Percentiles rank a stretch among this genome's conserved stretches.
These are phyloP conservation scores for Ophiostoma australiae DNA, from an alignment of 2,329 filamentous ascomycete species.

Conservation along the genomic window DNA sequence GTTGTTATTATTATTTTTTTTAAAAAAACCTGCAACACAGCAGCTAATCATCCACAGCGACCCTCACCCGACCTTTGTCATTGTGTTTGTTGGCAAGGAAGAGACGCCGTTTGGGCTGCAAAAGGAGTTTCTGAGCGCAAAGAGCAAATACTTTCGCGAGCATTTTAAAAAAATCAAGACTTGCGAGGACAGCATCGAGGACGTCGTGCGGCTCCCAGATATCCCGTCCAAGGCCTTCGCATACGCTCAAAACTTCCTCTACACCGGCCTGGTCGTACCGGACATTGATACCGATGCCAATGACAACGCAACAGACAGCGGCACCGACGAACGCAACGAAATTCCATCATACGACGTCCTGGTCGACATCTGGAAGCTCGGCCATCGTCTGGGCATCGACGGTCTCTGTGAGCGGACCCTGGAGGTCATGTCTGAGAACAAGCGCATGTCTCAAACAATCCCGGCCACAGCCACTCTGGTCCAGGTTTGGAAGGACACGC, in stretches of 20 bases:
- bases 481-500: constrained; percentile 58
- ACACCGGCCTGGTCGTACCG: constrained; percentile 46
- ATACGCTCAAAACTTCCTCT: constrained; percentile 52
- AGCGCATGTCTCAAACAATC: constrained; percentile 49
- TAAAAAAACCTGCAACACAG: not conserved
- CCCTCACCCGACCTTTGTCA: constrained; percentile 52
- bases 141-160: constrained; percentile 45
- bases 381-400: constrained; percentile 47
- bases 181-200: constrained; percentile 40
- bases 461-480: constrained; percentile 56
- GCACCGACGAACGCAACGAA: constrained; percentile 31
- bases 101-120: constrained; percentile 54
- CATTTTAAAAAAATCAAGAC: constrained; percentile 37
- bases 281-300: not conserved
- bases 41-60: constrained; percentile 36
- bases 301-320: constrained; percentile 25
- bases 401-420: constrained; percentile 54
- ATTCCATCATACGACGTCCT: constrained; percentile 51
- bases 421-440: constrained; percentile 53
- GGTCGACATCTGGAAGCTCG: constrained; percentile 54
- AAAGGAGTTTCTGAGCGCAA: constrained; percentile 53
- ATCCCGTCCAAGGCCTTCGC: constrained; percentile 49
- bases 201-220: constrained; percentile 48
- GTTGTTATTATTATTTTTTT: not conserved
- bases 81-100: constrained; percentile 49